Conservation (phyloP, 2,329 filamentous ascomycete species). For the Clarireedia sp. region DNA sequence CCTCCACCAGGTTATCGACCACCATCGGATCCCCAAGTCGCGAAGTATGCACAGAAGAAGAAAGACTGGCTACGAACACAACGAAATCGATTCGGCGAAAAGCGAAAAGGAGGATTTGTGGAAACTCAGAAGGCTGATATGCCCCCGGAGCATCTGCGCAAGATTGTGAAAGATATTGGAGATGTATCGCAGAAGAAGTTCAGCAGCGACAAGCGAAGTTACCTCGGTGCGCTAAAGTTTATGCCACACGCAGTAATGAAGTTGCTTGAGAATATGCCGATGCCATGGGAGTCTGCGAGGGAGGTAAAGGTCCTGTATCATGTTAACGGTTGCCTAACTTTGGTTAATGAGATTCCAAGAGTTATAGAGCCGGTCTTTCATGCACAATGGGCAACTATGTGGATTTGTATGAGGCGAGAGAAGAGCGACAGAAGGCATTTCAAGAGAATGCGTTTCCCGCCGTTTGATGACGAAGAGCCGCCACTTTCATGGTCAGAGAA, state of each 20-base stretch:
- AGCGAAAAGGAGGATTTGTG: slow-evolving; percentile 90
- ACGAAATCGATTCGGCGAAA: slow-evolving; percentile 91
- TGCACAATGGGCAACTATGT: slow-evolving; percentile 99
- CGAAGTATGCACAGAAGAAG: slow-evolving; percentile 98
- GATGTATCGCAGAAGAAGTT: slow-evolving; percentile 99
- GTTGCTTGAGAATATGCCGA: slow-evolving; percentile 97
- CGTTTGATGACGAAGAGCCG: slow-evolving; percentile 97
- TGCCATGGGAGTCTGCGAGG: slow-evolving; percentile 95
- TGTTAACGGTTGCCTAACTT: slow-evolving; percentile 91
- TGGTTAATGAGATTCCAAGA: slow-evolving; percentile 93
- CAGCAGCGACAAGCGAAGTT: slow-evolving; percentile 96
- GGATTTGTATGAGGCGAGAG: slow-evolving; percentile 95
- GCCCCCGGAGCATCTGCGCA: slow-evolving; percentile 95
- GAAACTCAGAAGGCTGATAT: slow-evolving; percentile 98
- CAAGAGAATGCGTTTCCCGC: slow-evolving; percentile 98
- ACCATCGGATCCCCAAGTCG: slow-evolving; percentile 70
- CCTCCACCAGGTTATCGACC: slow-evolving; percentile 82
- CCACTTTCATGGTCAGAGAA: slow-evolving; percentile 98
- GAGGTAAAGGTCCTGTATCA: slow-evolving; percentile 98
- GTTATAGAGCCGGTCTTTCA: slow-evolving; percentile 98
- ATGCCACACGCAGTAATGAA: slow-evolving; percentile 99
- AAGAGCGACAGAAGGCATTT: slow-evolving; percentile 94
- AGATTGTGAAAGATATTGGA: slow-evolving; percentile 97
- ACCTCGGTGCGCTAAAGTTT: slow-evolving; percentile 94
- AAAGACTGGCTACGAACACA: slow-evolving; percentile 94